Evolutionary conservation across 2,329 filamentous ascomycete genomes (phyloP).

Genomic region (Ceratocystis colombiana): DNA sequence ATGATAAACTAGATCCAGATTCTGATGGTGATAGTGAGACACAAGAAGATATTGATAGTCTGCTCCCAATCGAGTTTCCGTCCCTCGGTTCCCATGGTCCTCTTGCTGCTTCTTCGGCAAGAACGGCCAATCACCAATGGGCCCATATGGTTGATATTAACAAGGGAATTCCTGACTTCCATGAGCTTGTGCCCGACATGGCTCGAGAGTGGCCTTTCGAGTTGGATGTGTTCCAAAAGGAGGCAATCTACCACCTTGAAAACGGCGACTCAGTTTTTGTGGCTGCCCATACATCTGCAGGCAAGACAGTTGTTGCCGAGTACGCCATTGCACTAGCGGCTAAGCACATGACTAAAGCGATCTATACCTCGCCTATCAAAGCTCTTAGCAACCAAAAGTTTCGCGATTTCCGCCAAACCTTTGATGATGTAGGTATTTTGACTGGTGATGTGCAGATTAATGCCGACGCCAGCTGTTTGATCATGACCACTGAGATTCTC

Average conservation of each 20-base stretch:
- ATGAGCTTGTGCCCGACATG: constrained; percentile 90
- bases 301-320: constrained; percentile 95
- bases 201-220: constrained; percentile 94
- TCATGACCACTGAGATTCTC: constrained; percentile 98
- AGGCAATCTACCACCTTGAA: constrained; percentile 94
- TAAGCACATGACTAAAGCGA: constrained; percentile 99
- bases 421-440: constrained; percentile 92
- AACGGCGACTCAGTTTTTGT: constrained; percentile 96
- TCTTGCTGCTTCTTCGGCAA: constrained; percentile 59
- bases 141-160: constrained; percentile 97
- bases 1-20: background rate
- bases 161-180: constrained; percentile 85
- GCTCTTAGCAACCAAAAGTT: constrained; percentile 98
- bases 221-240: constrained; percentile 95
- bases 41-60: constrained; percentile 60
- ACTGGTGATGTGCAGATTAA: constrained; percentile 98
- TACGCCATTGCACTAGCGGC: constrained; percentile 93
- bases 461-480: constrained; percentile 91
- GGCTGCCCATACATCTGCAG: constrained; percentile 91
- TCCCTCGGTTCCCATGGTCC: constrained; percentile 75
- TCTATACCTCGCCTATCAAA: constrained; percentile 98
- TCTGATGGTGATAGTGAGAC: constrained; percentile 28
- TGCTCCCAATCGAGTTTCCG: constrained; percentile 87
- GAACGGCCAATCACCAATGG: constrained; percentile 77
- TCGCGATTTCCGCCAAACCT: constrained; percentile 78